Evolutionary conservation across 108 stramenopile genomes (phyloP).

Genomic region (Epipyxis sp.): DNA sequence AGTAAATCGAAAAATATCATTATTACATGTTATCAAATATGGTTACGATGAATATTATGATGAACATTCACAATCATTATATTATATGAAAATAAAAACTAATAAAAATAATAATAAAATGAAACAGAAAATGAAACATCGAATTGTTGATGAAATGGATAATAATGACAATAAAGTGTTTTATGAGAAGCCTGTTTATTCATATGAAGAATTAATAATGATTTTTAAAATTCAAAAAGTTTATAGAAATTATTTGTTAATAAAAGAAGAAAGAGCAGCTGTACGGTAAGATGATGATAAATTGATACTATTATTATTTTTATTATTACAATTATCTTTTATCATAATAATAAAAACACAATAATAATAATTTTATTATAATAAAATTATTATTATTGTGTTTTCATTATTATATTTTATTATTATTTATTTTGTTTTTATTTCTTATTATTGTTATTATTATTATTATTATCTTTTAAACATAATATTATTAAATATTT

Average conservation of each 20-base stretch:
- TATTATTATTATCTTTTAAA: no score
- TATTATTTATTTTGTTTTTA: no score
- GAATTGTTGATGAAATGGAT: no score
- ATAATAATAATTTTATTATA: not conserved
- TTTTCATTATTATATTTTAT: no score
- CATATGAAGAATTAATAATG: not conserved
- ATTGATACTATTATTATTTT: not conserved
- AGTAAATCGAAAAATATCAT: not conserved
- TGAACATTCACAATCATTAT: not conserved
- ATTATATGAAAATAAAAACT: no score
- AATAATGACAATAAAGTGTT: not conserved
- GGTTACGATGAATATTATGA: not conserved
- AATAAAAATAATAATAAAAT: no score
- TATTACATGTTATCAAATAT: not conserved
- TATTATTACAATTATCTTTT: not conserved
- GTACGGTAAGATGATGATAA: not conserved
- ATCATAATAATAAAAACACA: not conserved
- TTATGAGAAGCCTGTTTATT: slow-evolving; percentile 9
- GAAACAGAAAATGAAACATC: no score
- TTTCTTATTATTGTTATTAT: no score
- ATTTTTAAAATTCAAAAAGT: not conserved
- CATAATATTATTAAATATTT: no score
- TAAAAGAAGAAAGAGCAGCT: not conserved
- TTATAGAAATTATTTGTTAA: not conserved
- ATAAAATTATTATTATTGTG: not conserved